Base-by-base conservation (phyloP, 2,329 filamentous ascomycete genomes). In the Aspergillus jensenii region DNA sequence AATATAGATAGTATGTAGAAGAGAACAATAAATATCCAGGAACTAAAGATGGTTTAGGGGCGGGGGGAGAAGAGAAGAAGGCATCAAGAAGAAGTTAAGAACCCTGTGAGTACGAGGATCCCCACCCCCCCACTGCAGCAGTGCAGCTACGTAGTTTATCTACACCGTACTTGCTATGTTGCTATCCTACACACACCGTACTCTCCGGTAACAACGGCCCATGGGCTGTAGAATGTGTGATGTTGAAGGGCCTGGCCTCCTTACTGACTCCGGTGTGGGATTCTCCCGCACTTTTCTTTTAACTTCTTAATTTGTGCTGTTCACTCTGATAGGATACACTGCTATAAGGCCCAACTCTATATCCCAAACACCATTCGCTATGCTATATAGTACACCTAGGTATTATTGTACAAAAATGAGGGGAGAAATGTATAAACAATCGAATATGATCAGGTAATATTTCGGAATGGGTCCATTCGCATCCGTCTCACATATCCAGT, bases 331-430 rank as follows among this genome's bases (percentile, higher is more conserved):
- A n/a, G 35, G 6, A 37, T 37, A n/a, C 6, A 14, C 15, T 37
- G 4, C 5, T 37, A 37, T 37, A 37, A 3, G 17, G 41, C 15
- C 25, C 11, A 25, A 23, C 35, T 37, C 23, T 55, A 43, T 55
- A 49, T 44, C 45, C 39, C 33, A 44, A 49, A 59, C 59, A 59
- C 59, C 59, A 46, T 49, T 57, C 59, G 59, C 59, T 57, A 61
- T 62, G 56, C 59, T 37, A 54, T 52, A 56, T 45, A 52, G 35
- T 37, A 37, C 12, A 37, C 35, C 15, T 49, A 56, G 12, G 15
- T 4, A 37, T 4, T 23, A 12, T 37, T 8, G 15, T 39, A n/a
- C n/a, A 35, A 14, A 31, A 15, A 6, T 21, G 8, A 12, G 27
- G 15, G 15, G 27, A 8, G 45, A 4, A 15, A 9, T 19, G 31